Conservation (phyloP, 805 yeast genomes). For the Millerozyma acaciae region DNA sequence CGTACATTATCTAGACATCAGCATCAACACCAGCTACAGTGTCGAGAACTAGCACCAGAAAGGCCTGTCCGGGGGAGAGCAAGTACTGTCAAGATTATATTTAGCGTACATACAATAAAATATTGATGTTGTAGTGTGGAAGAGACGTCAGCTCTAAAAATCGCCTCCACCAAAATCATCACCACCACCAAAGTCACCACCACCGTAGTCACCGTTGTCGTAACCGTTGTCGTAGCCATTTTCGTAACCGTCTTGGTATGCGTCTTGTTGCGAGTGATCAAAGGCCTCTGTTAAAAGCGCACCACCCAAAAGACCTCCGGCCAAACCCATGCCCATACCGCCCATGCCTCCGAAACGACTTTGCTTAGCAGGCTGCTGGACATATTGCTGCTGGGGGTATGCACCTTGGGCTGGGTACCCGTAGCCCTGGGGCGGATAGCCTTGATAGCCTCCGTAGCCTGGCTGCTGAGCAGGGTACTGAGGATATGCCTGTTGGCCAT, state of each 20-base stretch:
- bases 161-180: slow-evolving; percentile 11
- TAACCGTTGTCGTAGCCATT: slow-evolving; percentile 29
- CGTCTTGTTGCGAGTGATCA: slow-evolving; percentile 23
- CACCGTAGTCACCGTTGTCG: slow-evolving; percentile 24
- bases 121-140: too few species aligned
- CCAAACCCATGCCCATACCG: slow-evolving; percentile 48
- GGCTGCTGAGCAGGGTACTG: slow-evolving; percentile 13
- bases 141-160: too few species aligned
- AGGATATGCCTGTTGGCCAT: slow-evolving; percentile 13
- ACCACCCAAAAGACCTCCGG: slow-evolving; percentile 62
- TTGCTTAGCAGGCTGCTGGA: too few species aligned
- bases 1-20: too few species aligned
- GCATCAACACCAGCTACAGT: too few species aligned
- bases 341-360: slow-evolving; percentile 14
- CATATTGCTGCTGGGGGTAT: slow-evolving; percentile 11
- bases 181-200: slow-evolving; percentile 37
- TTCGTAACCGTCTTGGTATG: slow-evolving; percentile 33
- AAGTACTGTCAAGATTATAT: too few species aligned
- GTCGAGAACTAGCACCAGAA: slow-evolving; percentile 5
- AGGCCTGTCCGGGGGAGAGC: not conserved
- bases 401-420: slow-evolving; percentile 32
- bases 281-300: slow-evolving; percentile 46
- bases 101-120: too few species aligned
- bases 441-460: slow-evolving; percentile 25
- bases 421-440: slow-evolving; percentile 24